phyloP scores from a whole-genome alignment of 2,329 filamentous ascomycete genomes.

The Penicillium verrucosum region DNA sequence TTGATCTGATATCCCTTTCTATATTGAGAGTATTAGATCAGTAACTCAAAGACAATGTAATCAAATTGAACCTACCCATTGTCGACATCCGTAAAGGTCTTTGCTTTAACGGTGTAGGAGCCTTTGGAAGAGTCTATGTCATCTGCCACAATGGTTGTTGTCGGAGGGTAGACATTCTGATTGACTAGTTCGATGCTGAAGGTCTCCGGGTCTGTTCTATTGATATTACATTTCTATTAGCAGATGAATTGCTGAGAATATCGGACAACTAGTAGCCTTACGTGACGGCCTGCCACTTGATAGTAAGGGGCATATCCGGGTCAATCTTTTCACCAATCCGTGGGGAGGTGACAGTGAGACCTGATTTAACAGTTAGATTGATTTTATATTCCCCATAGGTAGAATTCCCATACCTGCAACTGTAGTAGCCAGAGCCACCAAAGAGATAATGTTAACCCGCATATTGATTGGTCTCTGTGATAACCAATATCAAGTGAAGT shows the following conservation, averaged over 20 bases:
- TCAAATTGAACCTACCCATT: constrained; percentile 22
- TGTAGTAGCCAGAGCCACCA: constrained; percentile 30
- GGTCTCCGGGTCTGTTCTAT: constrained; percentile 40
- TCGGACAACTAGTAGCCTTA: constrained; percentile 18
- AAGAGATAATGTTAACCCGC: constrained; percentile 25
- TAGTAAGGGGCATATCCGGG: constrained; percentile 35
- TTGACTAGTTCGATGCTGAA: constrained; percentile 46
- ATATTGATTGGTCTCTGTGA: constrained; percentile 21
- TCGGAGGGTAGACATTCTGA: constrained; percentile 34
- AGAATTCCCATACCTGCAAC: constrained; percentile 25
- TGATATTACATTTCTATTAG: constrained; percentile 2
- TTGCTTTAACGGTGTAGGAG: constrained; percentile 36
- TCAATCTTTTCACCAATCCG: constrained; percentile 33
- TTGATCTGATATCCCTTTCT: constrained; percentile 45
- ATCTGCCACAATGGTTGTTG: constrained; percentile 32
- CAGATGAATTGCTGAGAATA: background rate
- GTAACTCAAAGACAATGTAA: background rate
- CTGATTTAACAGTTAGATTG: constrained; percentile 16
- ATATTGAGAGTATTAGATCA: constrained; percentile 3
- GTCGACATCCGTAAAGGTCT: constrained; percentile 21
- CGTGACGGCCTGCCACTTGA: constrained; percentile 41
- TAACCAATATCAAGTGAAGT: background rate
- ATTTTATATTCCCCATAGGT: background rate
- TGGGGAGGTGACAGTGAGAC: constrained; percentile 37
- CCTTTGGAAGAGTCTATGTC: constrained; percentile 36